Conservation (phyloP, 2,329 filamentous ascomycete species). For the Neurospora sp. region DNA sequence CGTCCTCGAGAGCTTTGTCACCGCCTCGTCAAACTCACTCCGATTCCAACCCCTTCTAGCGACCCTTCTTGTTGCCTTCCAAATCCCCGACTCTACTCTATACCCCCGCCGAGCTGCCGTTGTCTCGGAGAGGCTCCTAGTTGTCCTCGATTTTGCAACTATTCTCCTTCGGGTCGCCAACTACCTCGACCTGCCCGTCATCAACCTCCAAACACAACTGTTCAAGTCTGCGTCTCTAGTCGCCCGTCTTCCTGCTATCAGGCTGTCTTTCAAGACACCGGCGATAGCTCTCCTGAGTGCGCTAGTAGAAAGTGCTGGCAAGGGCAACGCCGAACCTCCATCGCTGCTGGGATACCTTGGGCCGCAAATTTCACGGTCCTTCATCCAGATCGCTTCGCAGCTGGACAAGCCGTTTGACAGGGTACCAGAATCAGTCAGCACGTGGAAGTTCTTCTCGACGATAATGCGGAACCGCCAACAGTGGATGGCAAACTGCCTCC, state of each 20-base stretch:
- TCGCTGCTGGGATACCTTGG: slow-evolving; percentile 88
- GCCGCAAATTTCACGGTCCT: slow-evolving; percentile 70
- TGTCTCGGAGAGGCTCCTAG: slow-evolving; percentile 51
- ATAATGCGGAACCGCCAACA: slow-evolving; percentile 86
- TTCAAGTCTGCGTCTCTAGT: slow-evolving; percentile 73
- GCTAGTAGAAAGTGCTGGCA: slow-evolving; percentile 60
- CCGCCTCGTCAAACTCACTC: slow-evolving; percentile 57
- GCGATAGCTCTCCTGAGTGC: slow-evolving; percentile 62
- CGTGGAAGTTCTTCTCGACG: slow-evolving; percentile 79
- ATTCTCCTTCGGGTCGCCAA: slow-evolving; percentile 62
- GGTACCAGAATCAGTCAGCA: slow-evolving; percentile 50
- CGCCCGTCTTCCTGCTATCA: slow-evolving; percentile 63
- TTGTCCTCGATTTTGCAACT: slow-evolving; percentile 56
- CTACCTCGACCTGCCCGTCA: slow-evolving; percentile 50
- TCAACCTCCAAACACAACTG: slow-evolving; percentile 63
- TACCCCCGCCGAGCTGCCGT: slow-evolving; percentile 45
- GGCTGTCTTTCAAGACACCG: slow-evolving; percentile 54
- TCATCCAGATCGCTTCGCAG: slow-evolving; percentile 66
- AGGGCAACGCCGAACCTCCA: slow-evolving; percentile 64
- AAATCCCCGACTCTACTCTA: slow-evolving; percentile 50
- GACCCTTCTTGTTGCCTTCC: slow-evolving; percentile 53
- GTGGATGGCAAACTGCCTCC: slow-evolving; percentile 88
- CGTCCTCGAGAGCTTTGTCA: slow-evolving; percentile 66
- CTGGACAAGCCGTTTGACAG: slow-evolving; percentile 68
- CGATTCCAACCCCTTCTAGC: slow-evolving; percentile 69